Evolutionary conservation across 441 rosid genomes (phyloP).

Genomic region (Breynia disticha): DNA sequence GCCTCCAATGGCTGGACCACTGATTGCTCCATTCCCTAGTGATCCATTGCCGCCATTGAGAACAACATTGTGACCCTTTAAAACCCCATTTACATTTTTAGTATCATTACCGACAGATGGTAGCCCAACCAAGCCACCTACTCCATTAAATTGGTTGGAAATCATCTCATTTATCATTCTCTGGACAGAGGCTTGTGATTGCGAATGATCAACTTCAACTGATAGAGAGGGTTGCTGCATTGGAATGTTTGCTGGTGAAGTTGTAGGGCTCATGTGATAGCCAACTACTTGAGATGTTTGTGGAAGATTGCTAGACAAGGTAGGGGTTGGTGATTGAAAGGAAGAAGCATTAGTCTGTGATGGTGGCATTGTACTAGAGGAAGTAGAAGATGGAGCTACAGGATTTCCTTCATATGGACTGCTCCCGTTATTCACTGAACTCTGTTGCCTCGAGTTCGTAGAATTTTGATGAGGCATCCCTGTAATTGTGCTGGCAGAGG

Average conservation of each 20-base stretch:
- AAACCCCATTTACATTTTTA: slow-evolving; percentile 43
- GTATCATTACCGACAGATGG: slow-evolving; percentile 50
- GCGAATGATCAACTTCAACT: slow-evolving; percentile 50
- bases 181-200: slow-evolving; percentile 75
- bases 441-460: slow-evolving; percentile 78
- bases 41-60: slow-evolving; percentile 34
- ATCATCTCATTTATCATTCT: slow-evolving; percentile 73
- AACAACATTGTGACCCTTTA: slow-evolving; percentile 38
- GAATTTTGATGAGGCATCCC: slow-evolving; percentile 88
- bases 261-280: slow-evolving; percentile 50
- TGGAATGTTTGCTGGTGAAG: slow-evolving; percentile 47
- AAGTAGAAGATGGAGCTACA: slow-evolving; percentile 67
- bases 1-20: slow-evolving; percentile 40
- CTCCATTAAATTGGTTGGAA: slow-evolving; percentile 53
- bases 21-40: slow-evolving; percentile 43
- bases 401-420: slow-evolving; percentile 77
- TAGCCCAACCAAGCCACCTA: slow-evolving; percentile 54
- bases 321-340: slow-evolving; percentile 78
- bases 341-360: slow-evolving; percentile 52
- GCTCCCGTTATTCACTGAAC: slow-evolving; percentile 52
- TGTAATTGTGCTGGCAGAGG: slow-evolving; percentile 59
- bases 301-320: slow-evolving; percentile 55
- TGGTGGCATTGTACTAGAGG: slow-evolving; percentile 57
- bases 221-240: slow-evolving; percentile 55
- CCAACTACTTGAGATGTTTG: slow-evolving; percentile 44